A percentile compares a stretch with the other conserved stretches of the same genome.
Evolutionary conservation across 164 flowering plant species (phyloP).

Genomic region (Nelumbo lutea): DNA sequence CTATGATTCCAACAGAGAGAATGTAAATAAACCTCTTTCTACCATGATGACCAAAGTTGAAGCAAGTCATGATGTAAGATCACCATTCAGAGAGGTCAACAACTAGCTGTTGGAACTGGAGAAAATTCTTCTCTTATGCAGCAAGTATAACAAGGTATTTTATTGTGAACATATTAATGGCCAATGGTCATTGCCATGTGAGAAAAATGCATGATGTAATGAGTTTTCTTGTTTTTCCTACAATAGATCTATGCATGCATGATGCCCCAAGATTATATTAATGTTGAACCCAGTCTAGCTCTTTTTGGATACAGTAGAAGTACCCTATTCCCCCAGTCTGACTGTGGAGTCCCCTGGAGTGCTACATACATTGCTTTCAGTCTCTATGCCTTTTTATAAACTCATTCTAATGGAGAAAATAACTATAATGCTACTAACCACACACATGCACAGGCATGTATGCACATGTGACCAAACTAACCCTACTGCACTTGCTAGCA

Average conservation of each 20-base stretch:
- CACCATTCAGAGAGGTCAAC: constrained; percentile 30
- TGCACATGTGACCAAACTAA: too few species aligned
- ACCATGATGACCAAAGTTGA: constrained; percentile 14
- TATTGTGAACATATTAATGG: background rate
- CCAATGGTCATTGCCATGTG: background rate
- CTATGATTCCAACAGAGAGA: constrained; percentile 8
- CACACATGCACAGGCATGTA: too few species aligned
- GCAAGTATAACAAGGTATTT: constrained; percentile 3
- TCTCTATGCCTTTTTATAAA: too few species aligned
- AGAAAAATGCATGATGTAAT: background rate
- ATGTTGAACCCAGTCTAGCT: too few species aligned
- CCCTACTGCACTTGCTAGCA: too few species aligned
- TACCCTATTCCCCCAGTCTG: too few species aligned
- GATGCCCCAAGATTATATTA: too few species aligned
- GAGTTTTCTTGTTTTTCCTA: background rate
- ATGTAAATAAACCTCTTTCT: constrained; percentile 4
- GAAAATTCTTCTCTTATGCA: background rate
- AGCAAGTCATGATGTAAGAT: constrained; percentile 17
- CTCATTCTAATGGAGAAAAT: too few species aligned
- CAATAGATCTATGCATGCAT: background rate
- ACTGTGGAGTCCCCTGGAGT: too few species aligned
- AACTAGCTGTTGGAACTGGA: constrained; percentile 3
- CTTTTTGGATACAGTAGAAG: too few species aligned
- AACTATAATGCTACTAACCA: too few species aligned
- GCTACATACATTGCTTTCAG: too few species aligned